Conservation (phyloP, 768 basidiomycete species). For the Tulasnella calospora region DNA sequence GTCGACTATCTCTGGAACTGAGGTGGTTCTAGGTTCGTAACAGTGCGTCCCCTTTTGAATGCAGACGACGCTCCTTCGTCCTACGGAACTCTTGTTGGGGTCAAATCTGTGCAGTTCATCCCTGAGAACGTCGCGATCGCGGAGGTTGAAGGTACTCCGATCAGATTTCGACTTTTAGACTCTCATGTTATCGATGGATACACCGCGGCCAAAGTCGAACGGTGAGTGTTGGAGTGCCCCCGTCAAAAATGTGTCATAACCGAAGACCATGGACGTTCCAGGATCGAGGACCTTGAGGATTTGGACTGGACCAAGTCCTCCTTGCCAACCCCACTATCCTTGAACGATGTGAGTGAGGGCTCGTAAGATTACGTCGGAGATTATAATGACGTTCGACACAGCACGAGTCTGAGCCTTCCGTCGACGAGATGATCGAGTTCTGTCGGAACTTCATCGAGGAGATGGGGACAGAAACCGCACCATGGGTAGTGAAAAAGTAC, state of each 20-base stretch:
- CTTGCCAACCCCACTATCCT: background rate
- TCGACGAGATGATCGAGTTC: constrained; percentile 9
- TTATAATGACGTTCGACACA: background rate
- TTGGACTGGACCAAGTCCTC: background rate
- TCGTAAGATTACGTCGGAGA: too few species aligned
- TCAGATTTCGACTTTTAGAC: constrained; percentile 9
- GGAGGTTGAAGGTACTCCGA: constrained; percentile 7
- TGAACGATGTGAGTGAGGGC: background rate
- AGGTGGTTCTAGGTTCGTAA: background rate
- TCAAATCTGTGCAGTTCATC: constrained; percentile 10
- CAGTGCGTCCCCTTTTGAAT: background rate
- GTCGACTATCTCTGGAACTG: background rate
- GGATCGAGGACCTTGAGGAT: background rate
- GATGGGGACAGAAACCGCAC: constrained; percentile 10
- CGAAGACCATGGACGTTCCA: background rate
- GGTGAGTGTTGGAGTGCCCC: background rate
- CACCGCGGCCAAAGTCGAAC: background rate
- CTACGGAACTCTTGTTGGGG: constrained; percentile 14
- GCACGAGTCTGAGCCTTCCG: background rate
- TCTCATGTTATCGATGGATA: constrained; percentile 8
- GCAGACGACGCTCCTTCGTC: background rate
- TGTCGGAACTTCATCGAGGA: constrained; percentile 15
- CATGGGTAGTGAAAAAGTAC: constrained; percentile 14
- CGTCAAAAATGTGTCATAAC: background rate
- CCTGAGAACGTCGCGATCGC: background rate